These are phyloP conservation scores for Immersiella caudata DNA, from an alignment of 495 filamentous ascomycete species.

Conservation along the genomic window DNA sequence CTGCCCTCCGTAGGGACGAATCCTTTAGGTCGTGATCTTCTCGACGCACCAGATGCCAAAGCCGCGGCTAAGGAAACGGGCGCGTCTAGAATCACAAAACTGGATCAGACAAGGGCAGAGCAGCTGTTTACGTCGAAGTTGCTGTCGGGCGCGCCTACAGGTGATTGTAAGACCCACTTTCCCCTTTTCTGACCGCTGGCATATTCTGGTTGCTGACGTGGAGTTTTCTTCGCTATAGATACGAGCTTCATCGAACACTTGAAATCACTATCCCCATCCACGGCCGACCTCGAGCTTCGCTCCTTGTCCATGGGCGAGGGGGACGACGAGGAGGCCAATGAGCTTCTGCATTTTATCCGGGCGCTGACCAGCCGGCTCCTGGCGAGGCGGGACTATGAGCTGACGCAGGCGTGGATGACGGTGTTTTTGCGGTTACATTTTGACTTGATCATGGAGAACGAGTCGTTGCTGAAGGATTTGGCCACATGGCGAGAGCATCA, in stretches of 20 bases:
- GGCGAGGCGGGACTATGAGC: constrained; percentile 78
- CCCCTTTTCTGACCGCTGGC: background rate
- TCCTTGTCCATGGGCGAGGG: constrained; percentile 61
- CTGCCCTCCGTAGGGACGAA: constrained; percentile 66
- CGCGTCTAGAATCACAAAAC: constrained; percentile 42
- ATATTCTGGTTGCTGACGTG: constrained; percentile 26
- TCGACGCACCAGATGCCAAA: constrained; percentile 23
- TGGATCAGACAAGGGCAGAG: constrained; percentile 43
- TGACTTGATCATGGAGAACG: constrained; percentile 49
- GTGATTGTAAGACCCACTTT: constrained; percentile 50
- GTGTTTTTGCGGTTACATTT: constrained; percentile 82
- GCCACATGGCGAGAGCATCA: constrained; percentile 68
- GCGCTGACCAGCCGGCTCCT: constrained; percentile 71
- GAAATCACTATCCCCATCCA: constrained; percentile 74
- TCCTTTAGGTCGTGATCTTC: constrained; percentile 6
- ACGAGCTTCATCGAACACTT: constrained; percentile 74
- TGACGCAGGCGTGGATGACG: constrained; percentile 94
- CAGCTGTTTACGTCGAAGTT: constrained; percentile 66
- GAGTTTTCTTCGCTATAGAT: constrained; percentile 25
- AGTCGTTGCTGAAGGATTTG: constrained; percentile 52
- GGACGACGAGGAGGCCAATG: constrained; percentile 46
- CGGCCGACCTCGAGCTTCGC: constrained; percentile 86
- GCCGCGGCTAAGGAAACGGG: constrained; percentile 26
- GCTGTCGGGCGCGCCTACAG: constrained; percentile 45
- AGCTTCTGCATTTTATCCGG: constrained; percentile 65